Evolutionary conservation across 148 eudicot genomes (phyloP).

Genomic region (Rhododendron ovatum): DNA sequence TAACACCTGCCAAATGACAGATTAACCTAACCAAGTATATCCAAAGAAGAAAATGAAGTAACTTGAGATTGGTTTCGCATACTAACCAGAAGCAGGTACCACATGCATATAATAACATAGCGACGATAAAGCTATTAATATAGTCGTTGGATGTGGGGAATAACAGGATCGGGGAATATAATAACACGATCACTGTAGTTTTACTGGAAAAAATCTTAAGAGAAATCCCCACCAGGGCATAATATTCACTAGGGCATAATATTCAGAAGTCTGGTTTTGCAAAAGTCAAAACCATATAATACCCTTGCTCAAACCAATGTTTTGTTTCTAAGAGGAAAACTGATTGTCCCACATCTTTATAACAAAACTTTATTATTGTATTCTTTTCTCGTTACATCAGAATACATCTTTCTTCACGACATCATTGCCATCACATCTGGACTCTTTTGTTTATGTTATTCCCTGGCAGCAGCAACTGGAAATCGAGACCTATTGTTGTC

Average conservation of each 20-base stretch:
- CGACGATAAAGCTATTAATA: neutral
- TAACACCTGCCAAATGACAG: neutral
- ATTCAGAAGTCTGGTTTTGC: neutral
- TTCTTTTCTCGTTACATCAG: neutral
- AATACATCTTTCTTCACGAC: neutral
- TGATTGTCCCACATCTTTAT: neutral
- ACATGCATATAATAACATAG: neutral
- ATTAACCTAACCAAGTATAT: neutral
- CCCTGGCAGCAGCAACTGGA: neutral
- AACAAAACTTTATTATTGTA: neutral
- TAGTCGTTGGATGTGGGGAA: neutral
- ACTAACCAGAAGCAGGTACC: neutral
- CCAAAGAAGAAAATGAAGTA: neutral
- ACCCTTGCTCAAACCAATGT: neutral
- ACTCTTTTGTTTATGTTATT: neutral
- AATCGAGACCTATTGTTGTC: neutral
- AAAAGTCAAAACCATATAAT: neutral
- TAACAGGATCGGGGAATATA: constrained; percentile 8
- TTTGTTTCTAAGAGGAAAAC: neutral
- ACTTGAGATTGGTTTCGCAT: neutral
- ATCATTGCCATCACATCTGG: neutral
- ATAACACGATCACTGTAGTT: neutral
- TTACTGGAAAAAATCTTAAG: neutral
- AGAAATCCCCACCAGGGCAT: neutral
- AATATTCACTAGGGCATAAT: neutral